Percentiles rank a stretch among this genome's conserved stretches.
phyloP scores from a whole-genome alignment of 176 grass and related monocot genomes.

The Hyparrhenia diplandra region DNA sequence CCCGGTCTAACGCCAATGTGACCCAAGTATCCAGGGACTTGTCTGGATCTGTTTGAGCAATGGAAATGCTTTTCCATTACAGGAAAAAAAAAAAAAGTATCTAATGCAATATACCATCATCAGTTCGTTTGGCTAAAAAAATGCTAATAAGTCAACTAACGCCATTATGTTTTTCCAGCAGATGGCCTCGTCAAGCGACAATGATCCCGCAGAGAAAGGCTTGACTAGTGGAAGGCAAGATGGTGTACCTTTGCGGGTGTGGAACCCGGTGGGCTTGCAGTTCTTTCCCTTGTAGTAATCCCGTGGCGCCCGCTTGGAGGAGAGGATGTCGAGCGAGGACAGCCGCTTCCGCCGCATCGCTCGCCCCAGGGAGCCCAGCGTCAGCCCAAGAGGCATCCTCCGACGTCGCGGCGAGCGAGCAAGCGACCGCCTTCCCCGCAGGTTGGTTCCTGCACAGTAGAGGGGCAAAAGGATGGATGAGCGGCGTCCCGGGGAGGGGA shows the following conservation, averaged over 20 bases:
- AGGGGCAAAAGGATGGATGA: not conserved
- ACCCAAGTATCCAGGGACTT: too few relatives aligned
- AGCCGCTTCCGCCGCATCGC: conserved; percentile 71
- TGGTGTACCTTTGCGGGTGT: conserved; percentile 96
- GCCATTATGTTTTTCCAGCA: not conserved
- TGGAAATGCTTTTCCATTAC: not conserved
- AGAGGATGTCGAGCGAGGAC: conserved; percentile 80
- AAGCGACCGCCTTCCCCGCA: not conserved
- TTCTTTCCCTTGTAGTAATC: conserved; percentile 99
- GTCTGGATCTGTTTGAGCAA: too few relatives aligned
- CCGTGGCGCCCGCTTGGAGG: conserved; percentile 79
- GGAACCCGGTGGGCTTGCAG: conserved; percentile 94
- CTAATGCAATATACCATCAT: not conserved
- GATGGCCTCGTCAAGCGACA: not conserved
- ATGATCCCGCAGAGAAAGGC: not conserved
- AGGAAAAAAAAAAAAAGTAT: not conserved
- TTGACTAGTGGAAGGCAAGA: not conserved
- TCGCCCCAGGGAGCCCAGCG: conserved; percentile 57
- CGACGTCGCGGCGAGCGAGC: not conserved
- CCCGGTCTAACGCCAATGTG: not conserved
- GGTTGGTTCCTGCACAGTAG: not conserved
- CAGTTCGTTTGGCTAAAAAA: not conserved
- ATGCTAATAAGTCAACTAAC: not conserved
- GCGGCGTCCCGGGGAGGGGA: too few relatives aligned
- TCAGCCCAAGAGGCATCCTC: conserved; percentile 83